Percentiles rank a stretch among this genome's conserved stretches.
phyloP scores from a whole-genome alignment of 2,329 filamentous ascomycete genomes.

The Penicillium sp. region DNA sequence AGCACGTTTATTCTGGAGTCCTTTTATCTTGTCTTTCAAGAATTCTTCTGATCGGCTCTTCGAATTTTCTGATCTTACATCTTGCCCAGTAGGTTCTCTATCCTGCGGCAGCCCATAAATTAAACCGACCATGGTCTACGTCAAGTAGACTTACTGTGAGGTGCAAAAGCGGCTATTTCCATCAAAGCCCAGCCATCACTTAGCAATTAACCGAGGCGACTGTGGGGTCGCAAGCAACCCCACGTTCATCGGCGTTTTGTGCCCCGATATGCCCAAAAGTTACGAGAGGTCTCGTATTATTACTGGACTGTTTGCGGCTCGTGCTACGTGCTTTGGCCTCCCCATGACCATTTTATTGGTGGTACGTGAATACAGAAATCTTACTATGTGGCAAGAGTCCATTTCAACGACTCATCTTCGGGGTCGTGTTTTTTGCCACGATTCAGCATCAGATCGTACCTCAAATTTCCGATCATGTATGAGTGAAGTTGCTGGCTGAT shows the following conservation, averaged over 20 bases:
- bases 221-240: not conserved
- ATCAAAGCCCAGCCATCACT: not conserved
- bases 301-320: not conserved
- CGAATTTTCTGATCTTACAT: too few species aligned
- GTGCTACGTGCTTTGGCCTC: not conserved
- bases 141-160: not conserved
- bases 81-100: too few species aligned
- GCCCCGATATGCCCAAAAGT: not conserved
- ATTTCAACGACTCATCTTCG: not conserved
- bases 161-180: not conserved
- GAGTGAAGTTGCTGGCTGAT: not conserved
- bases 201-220: not conserved
- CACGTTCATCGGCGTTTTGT: slow-evolving; percentile 3
- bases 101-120: too few species aligned
- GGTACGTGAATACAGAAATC: not conserved
- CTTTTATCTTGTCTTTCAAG: too few species aligned
- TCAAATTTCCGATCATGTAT: not conserved
- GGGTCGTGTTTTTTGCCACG: not conserved
- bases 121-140: not conserved
- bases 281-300: not conserved
- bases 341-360: not conserved
- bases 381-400: not conserved
- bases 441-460: not conserved
- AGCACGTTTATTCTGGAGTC: too few species aligned
- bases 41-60: too few species aligned